Base-by-base conservation (phyloP, 1,284 basidiomycete species). In the Cryptococcus sp. region DNA sequence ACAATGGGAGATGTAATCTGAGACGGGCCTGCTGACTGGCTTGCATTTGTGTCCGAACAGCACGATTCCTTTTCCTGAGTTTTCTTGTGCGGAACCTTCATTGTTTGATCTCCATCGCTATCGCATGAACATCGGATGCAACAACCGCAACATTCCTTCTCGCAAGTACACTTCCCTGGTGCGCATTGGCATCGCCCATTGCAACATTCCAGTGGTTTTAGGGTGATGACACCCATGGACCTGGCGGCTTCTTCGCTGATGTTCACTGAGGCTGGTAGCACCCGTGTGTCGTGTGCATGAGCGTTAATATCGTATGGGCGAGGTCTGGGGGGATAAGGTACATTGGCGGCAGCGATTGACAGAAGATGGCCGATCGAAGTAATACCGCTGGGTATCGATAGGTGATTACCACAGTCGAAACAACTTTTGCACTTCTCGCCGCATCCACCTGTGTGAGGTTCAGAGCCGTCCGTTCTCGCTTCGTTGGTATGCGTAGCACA, bases 91-190 rank as follows among this genome's bases (percentile, higher is more conserved):
- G 6, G 30, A 31, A n/a, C 11, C 44, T 43, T 35, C 59, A 62
- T 61, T 50, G 49, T 50, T 35, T 65, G 55, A 47, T 68, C 68
- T 8, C 63, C 68, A 35, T 72, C 71, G 43, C 68, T 65, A 8
- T 60, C 70, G 49, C 76, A 77, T 10, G 64, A 61, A 56, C 76
- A 77, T 34, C 67, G 59, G 5, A 65, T 57, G 53, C 76, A 77
- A 57, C 76, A 78, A 7, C 76, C 76, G 55, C 77, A 78, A 58
- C 76, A 77, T 4, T 76, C 73, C 44, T 66, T 67, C 50, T 72
- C 66, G 58, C 77, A 78, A 7, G 63, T 63, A 57, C 77, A 78
- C 43, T 73, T 57, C 3, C 75, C 76, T 0, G 72, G 68, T 2
- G 67, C 36, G 56, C 77, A 77, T 55, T 73, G 70, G 56, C 77